Percentiles rank a stretch among this genome's conserved stretches.
Evolutionary conservation across 2,329 filamentous ascomycete genomes (phyloP).

Genomic region (Fusarium sp.): DNA sequence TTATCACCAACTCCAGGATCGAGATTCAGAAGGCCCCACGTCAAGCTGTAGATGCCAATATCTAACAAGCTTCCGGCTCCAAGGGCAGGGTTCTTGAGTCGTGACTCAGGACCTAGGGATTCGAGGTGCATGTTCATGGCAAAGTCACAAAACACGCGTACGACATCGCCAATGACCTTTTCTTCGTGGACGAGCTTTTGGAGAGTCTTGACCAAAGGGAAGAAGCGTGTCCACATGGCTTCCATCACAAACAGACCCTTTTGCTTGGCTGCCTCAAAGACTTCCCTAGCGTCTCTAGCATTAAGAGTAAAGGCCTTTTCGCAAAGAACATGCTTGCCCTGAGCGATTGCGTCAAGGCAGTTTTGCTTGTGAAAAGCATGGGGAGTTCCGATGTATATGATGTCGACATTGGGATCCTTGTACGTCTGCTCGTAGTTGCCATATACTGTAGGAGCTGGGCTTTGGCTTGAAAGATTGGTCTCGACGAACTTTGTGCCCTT

Average conservation of each 20-base stretch:
- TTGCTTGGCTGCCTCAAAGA: constrained; percentile 53
- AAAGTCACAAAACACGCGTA: constrained; percentile 56
- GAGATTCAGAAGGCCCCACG: constrained; percentile 53
- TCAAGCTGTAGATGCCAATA: constrained; percentile 58
- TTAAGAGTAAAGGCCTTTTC: constrained; percentile 60
- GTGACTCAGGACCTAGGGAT: constrained; percentile 44
- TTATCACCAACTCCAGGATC: constrained; percentile 46
- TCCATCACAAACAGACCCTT: constrained; percentile 59
- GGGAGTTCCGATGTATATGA: constrained; percentile 60
- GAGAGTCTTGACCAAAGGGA: constrained; percentile 52
- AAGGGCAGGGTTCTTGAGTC: constrained; percentile 52
- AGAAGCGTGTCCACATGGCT: constrained; percentile 60
- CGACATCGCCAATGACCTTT: constrained; percentile 53
- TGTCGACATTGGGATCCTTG: constrained; percentile 55
- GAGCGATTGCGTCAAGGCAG: constrained; percentile 56
- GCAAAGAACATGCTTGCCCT: constrained; percentile 58
- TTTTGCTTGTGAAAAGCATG: constrained; percentile 58
- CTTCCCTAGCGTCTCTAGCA: constrained; percentile 52
- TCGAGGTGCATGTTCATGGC: constrained; percentile 51
- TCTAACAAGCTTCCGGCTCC: constrained; percentile 58
- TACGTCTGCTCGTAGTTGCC: constrained; percentile 56
- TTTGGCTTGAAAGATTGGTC: background rate
- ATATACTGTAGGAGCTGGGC: constrained; percentile 49
- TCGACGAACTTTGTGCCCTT: constrained; percentile 46
- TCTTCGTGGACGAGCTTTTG: constrained; percentile 53